A percentile compares a stretch with the other conserved stretches of the same genome.
Evolutionary conservation across 2,329 filamentous ascomycete genomes (phyloP).

Genomic region (Colletotrichum siamense): DNA sequence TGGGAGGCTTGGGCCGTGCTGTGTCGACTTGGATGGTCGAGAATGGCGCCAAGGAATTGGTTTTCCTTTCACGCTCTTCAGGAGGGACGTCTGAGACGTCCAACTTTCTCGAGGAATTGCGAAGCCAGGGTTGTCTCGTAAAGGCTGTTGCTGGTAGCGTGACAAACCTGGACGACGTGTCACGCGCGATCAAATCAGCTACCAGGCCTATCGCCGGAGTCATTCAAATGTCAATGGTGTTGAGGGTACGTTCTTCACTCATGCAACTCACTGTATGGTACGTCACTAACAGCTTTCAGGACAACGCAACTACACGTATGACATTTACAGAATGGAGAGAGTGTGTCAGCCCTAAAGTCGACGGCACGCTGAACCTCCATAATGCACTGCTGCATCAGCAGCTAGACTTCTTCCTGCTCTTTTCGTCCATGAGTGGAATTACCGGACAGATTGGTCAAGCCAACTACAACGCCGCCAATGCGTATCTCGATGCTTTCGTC

Average conservation of each 20-base stretch:
- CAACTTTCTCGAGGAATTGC: background rate
- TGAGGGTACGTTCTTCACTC: background rate
- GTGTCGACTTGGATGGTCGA: background rate
- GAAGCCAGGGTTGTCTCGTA: background rate
- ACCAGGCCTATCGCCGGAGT: background rate
- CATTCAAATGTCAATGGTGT: background rate
- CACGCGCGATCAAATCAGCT: background rate
- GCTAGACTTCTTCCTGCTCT: background rate
- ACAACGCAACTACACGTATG: background rate
- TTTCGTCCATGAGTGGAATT: background rate
- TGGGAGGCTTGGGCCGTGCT: background rate
- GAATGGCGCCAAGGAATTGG: background rate
- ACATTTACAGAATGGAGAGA: background rate
- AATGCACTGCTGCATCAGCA: background rate
- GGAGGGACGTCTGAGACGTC: background rate
- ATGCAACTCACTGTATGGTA: background rate
- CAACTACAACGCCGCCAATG: slow-evolving; percentile 36
- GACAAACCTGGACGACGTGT: background rate
- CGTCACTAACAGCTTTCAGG: background rate
- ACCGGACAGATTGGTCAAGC: slow-evolving; percentile 25
- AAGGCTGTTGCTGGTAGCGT: background rate
- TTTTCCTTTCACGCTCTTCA: background rate
- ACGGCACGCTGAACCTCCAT: background rate
- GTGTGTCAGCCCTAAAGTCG: background rate
- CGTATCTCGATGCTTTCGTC: background rate